These are phyloP conservation scores for Chaetomiaceae sp. DNA, from an alignment of 2,329 filamentous ascomycete genomes.

Conservation along the genomic window DNA sequence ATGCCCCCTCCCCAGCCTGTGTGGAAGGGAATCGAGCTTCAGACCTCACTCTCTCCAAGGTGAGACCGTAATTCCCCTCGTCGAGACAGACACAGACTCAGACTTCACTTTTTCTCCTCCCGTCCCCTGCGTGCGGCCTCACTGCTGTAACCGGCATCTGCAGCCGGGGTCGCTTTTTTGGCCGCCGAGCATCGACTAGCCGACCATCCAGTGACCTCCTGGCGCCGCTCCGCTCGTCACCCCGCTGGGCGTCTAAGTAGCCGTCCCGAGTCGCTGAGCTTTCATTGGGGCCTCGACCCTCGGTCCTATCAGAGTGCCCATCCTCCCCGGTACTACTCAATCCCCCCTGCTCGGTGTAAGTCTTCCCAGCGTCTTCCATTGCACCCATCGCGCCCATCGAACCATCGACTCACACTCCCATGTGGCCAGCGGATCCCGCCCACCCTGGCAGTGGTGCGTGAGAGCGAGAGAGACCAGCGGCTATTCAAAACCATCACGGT, in stretches of 20 bases:
- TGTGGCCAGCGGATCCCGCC: slow-evolving; percentile 31
- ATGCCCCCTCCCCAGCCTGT: neutral
- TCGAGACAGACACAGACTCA: slow-evolving; percentile 12
- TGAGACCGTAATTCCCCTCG: neutral
- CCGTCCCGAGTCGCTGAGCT: slow-evolving; percentile 36
- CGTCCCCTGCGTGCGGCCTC: slow-evolving; percentile 2
- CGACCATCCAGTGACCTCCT: slow-evolving; percentile 24
- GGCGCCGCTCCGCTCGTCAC: slow-evolving; percentile 36
- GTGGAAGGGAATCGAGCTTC: no score
- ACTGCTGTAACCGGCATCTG: slow-evolving; percentile 16
- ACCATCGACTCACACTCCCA: slow-evolving; percentile 36
- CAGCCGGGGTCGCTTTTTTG: slow-evolving; percentile 22
- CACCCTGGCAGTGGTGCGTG: slow-evolving; percentile 32
- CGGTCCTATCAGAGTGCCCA: slow-evolving; percentile 41
- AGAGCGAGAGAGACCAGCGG: slow-evolving; percentile 32
- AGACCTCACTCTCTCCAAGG: slow-evolving; percentile 11
- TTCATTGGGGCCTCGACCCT: slow-evolving; percentile 34
- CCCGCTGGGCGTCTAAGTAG: slow-evolving; percentile 42
- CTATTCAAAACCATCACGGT: slow-evolving; percentile 49
- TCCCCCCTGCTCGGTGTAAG: slow-evolving; percentile 39
- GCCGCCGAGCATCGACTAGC: slow-evolving; percentile 21
- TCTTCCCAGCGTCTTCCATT: slow-evolving; percentile 30
- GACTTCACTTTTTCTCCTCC: no score
- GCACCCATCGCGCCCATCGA: slow-evolving; percentile 32
- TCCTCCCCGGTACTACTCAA: slow-evolving; percentile 25